Evolutionary conservation across 1,284 basidiomycete genomes (phyloP), one percentile per base, ranked within the genome.

Genomic region (Sanguinoderma infundibulare): DNA sequence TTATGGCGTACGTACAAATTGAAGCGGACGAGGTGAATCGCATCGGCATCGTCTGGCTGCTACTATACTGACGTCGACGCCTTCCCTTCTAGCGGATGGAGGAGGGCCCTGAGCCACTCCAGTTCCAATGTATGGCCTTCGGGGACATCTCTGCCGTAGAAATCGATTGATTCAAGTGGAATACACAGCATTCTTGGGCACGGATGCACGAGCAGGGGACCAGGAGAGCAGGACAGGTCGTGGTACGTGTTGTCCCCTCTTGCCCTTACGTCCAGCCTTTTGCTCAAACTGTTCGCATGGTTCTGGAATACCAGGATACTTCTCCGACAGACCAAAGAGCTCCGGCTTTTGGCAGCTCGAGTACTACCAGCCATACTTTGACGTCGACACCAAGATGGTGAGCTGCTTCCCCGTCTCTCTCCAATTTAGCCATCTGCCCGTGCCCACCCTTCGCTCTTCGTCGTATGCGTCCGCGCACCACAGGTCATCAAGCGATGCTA

Each of bases 311-410:
- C 4, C 34, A 82, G 69, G 85, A 82, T 77, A 71, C 60, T 73
- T 73, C 44, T 70, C 80, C 76, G 61, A 76, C 74, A n/a, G 74
- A 70, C 77, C 78, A 9, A 64, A 55, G 60, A 70, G 51, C 38
- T 66, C 81, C 3, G 83, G 84, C 1, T 91, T 92, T 75, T 93
- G 90, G 91, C 85, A 83, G 28, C 70, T 92, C 34, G 91, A 93
- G 61, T 91, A 91, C 72, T 93, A 92, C 70, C 91, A 92, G 67
- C 79, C 83, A 5, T 91, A 91, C 74, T 94, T 94, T 66, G 91
- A 94, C 60, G 83, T 94, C 22, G 91, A 93, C 74, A 94, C 92
- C 0, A 82, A 83, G 64, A 90, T 84, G 1, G 89, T 89, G 56
- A 51, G 80, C 6, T 51, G 7, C 28, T 2, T 26, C n/a, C 34